Percentiles rank a stretch among this genome's conserved stretches.
phyloP scores from a whole-genome alignment of 495 filamentous ascomycete species.

The Glarea lozoyensis region DNA sequence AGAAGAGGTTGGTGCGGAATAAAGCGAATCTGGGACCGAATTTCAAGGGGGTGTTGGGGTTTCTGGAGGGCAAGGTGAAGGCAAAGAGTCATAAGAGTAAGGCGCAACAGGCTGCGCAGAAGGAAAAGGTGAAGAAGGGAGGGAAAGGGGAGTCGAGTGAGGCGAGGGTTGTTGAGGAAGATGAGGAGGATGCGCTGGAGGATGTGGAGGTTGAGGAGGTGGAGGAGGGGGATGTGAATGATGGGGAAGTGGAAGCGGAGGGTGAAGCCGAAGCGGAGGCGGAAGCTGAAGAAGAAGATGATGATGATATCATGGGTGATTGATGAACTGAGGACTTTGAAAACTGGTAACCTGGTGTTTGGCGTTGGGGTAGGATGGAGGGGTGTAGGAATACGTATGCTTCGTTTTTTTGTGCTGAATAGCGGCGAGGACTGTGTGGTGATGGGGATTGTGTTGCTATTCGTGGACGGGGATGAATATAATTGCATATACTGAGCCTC shows the following conservation, averaged over 20 bases:
- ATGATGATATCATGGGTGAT: constrained; percentile 65
- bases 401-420: too few species aligned
- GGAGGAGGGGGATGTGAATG: constrained; percentile 52
- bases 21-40: constrained; percentile 58
- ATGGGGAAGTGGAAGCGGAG: constrained; percentile 39
- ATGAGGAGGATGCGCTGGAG: constrained; percentile 39
- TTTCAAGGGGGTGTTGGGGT: constrained; percentile 64
- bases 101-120: constrained; percentile 25
- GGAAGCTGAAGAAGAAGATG: constrained; percentile 44
- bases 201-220: constrained; percentile 44
- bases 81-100: constrained; percentile 41
- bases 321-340: too few species aligned
- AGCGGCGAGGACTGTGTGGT: too few species aligned
- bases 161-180: constrained; percentile 41
- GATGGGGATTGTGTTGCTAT: too few species aligned
- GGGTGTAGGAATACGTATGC: too few species aligned
- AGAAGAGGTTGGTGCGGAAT: constrained; percentile 58
- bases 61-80: constrained; percentile 31
- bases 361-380: too few species aligned
- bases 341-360: too few species aligned
- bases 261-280: constrained; percentile 28
- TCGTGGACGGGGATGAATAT: too few species aligned
- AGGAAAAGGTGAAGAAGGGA: constrained; percentile 27
- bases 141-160: constrained; percentile 34
- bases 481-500: too few species aligned